Conservation (phyloP, 257 asterid species). For the Capsicum rhomboideum region DNA sequence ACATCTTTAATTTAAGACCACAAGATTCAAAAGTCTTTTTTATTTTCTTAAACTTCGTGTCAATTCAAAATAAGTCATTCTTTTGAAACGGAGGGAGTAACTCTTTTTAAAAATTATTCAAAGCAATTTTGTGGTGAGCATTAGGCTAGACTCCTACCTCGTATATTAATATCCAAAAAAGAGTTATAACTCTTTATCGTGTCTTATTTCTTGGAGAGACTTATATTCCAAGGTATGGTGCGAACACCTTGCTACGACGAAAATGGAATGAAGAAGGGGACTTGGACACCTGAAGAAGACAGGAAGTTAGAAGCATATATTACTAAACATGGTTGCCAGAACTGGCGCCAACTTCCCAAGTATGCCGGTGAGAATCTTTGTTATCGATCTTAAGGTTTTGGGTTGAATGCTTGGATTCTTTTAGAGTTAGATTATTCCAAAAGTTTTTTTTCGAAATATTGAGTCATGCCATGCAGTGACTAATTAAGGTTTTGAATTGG, state of each 20-base stretch:
- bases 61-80: too few relatives aligned
- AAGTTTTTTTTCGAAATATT: neutral
- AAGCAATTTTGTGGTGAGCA: neutral
- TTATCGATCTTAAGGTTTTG: neutral
- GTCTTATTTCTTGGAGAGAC: neutral
- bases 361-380: neutral
- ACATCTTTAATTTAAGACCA: too few relatives aligned
- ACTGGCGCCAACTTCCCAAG: conserved; percentile 11
- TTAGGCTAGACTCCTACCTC: neutral
- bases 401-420: neutral
- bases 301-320: conserved; percentile 3
- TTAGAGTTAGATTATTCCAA: rapidly evolving
- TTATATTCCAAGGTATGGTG: neutral
- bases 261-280: neutral
- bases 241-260: neutral
- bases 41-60: too few relatives aligned
- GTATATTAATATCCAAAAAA: neutral
- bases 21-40: too few relatives aligned
- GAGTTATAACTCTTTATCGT: neutral
- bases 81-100: too few relatives aligned
- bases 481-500: too few relatives aligned
- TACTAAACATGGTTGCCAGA: conserved; percentile 6
- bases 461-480: neutral
- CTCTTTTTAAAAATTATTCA: neutral
- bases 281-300: conserved; percentile 13